Conservation (phyloP, 2,329 filamentous ascomycete genomes). For the Westerdykella sp. region DNA sequence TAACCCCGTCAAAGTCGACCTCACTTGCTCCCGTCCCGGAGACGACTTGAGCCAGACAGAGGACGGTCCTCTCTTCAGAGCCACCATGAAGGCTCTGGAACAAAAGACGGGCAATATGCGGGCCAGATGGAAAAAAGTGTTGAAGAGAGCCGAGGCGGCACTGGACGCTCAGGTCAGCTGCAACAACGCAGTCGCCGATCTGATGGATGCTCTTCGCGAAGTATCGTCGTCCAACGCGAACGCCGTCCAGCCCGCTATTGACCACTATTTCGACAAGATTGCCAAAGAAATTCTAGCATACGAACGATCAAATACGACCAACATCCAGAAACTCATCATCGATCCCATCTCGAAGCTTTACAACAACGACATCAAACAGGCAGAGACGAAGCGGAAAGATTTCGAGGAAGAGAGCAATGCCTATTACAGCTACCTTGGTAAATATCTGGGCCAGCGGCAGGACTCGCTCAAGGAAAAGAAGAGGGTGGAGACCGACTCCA, state of each 20-base stretch:
- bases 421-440: conserved; percentile 91
- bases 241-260: conserved; percentile 91
- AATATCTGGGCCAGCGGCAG: conserved; percentile 92
- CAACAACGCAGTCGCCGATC: conserved; percentile 76
- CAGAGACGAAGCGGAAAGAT: conserved; percentile 91
- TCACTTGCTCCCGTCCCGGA: conserved; percentile 75
- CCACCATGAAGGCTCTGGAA: conserved; percentile 92
- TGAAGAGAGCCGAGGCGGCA: conserved; percentile 89
- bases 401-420: conserved; percentile 99
- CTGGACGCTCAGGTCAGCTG: conserved; percentile 71
- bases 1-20: conserved; percentile 67
- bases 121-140: conserved; percentile 87
- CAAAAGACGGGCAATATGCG: conserved; percentile 96
- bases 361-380: conserved; percentile 94
- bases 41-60: conserved; percentile 77
- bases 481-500: conserved; percentile 85
- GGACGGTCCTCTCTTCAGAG: conserved; percentile 90
- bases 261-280: conserved; percentile 98
- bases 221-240: conserved; percentile 88
- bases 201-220: conserved; percentile 81
- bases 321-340: conserved; percentile 89
- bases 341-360: conserved; percentile 90
- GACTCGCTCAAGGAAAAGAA: conserved; percentile 98
- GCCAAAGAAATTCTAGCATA: conserved; percentile 83
- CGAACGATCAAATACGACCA: conserved; percentile 74